phyloP scores from a whole-genome alignment of 305 asterid genomes.

The Fraxinus nigra region DNA sequence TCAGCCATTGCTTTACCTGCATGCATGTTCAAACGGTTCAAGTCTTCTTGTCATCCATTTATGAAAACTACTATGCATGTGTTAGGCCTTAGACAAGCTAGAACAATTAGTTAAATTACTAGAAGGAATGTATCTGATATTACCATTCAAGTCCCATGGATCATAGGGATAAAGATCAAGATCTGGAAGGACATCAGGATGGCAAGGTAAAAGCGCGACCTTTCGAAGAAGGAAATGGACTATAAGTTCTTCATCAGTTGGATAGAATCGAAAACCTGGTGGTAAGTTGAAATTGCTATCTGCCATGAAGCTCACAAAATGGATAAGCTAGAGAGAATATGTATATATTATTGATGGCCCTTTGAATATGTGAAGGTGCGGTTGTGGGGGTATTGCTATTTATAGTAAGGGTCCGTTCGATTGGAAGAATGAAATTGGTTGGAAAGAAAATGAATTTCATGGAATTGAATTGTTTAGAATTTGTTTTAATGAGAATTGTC shows the following conservation, averaged over 20 bases:
- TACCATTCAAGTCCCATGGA: slow-evolving; percentile 93
- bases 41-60: background rate
- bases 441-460: too few relatives aligned
- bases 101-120: background rate
- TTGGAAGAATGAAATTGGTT: too few relatives aligned
- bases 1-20: slow-evolving; percentile 93
- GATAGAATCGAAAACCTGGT: slow-evolving; percentile 83
- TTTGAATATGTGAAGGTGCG: background rate
- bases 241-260: slow-evolving; percentile 86
- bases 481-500: too few relatives aligned
- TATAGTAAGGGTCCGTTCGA: too few relatives aligned
- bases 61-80: background rate
- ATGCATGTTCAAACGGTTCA: slow-evolving; percentile 11
- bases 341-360: too few relatives aligned
- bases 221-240: slow-evolving; percentile 94
- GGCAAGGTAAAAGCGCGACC: slow-evolving; percentile 71
- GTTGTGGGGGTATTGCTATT: too few relatives aligned
- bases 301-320: slow-evolving; percentile 39
- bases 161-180: slow-evolving; percentile 85
- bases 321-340: background rate
- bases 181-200: slow-evolving; percentile 91
- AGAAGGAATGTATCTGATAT: background rate
- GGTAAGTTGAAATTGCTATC: slow-evolving; percentile 65
- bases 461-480: too few relatives aligned
- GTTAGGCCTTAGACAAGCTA: background rate